Conservation (phyloP, 1,284 basidiomycete genomes). For the Mycena sp. region DNA sequence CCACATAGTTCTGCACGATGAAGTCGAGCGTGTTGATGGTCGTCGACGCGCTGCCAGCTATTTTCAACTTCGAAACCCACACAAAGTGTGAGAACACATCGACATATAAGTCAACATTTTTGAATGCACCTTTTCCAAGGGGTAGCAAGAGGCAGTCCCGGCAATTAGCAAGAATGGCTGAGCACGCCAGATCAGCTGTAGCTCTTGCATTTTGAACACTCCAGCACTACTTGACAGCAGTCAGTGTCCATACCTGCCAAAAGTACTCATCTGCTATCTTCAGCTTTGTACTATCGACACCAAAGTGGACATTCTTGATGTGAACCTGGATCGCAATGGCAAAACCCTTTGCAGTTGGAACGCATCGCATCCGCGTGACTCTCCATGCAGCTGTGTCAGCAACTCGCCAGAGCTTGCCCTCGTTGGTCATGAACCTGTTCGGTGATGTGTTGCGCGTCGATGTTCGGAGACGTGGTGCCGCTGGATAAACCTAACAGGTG, state of each 20-base stretch:
- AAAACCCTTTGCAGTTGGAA: conserved; percentile 13
- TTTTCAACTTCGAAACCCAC: conserved; percentile 12
- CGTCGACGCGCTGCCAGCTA: conserved; percentile 27
- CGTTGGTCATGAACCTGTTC: conserved; percentile 41
- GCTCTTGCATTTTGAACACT: conserved; percentile 41
- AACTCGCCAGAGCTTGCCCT: conserved; percentile 43
- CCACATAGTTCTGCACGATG: conserved; percentile 37
- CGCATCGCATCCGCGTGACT: conserved; percentile 30
- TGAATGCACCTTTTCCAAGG: conserved; percentile 42
- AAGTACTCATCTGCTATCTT: conserved; percentile 36
- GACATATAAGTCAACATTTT: conserved; percentile 14
- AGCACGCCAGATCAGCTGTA: conserved; percentile 45
- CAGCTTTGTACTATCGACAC: conserved; percentile 39
- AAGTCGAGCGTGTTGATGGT: conserved; percentile 31
- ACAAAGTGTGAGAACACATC: conserved; percentile 20
- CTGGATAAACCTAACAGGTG: neutral
- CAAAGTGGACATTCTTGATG: conserved; percentile 39
- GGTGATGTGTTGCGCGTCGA: conserved; percentile 37
- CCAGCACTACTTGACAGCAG: conserved; percentile 34
- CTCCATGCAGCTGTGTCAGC: conserved; percentile 26
- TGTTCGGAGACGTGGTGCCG: conserved; percentile 29
- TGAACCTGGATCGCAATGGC: conserved; percentile 33
- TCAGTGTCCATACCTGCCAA: conserved; percentile 39
- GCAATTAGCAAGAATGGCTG: conserved; percentile 48
- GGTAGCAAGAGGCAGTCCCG: conserved; percentile 46